These are phyloP conservation scores for Hyphodiscus sp. DNA, from an alignment of 2,329 filamentous ascomycete genomes.

Conservation along the genomic window DNA sequence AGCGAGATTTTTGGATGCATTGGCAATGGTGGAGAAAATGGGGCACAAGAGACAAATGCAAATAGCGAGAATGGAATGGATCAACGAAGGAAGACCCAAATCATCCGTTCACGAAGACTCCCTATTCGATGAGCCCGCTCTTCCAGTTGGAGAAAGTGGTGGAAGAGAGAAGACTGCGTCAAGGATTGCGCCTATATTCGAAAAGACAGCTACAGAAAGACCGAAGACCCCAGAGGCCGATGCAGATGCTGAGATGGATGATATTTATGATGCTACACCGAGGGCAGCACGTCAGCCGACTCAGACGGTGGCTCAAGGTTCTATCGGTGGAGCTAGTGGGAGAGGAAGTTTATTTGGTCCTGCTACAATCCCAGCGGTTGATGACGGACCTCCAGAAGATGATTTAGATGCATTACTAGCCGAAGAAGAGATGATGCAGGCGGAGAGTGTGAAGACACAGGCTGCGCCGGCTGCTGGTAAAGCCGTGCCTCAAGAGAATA, in stretches of 20 bases:
- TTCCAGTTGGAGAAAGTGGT: conserved; percentile 24
- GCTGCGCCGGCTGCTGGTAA: conserved; percentile 14
- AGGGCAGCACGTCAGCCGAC: conserved; percentile 14
- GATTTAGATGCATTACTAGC: conserved; percentile 28
- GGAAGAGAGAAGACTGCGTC: conserved; percentile 26
- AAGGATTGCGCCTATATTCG: conserved; percentile 35
- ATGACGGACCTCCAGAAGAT: conserved; percentile 35
- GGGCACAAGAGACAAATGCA: conserved; percentile 79
- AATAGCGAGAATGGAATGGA: conserved; percentile 72
- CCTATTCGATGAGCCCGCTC: conserved; percentile 22
- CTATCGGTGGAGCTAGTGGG: conserved; percentile 13
- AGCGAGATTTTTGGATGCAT: conserved; percentile 84
- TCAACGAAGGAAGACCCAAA: conserved; percentile 65
- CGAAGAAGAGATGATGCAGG: conserved; percentile 23
- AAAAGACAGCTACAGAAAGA: conserved; percentile 20
- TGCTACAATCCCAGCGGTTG: conserved; percentile 9
- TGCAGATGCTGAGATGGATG: conserved; percentile 35
- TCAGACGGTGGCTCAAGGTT: conserved; percentile 17
- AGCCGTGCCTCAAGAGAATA: conserved; percentile 24
- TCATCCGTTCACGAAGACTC: conserved; percentile 24
- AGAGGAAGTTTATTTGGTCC: conserved; percentile 22
- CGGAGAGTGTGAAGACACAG: neutral
- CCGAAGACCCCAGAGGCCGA: conserved; percentile 30
- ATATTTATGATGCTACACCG: conserved; percentile 50
- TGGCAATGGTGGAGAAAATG: conserved; percentile 86